Conservation (phyloP, 768 basidiomycete species). For the Mycena metata region DNA sequence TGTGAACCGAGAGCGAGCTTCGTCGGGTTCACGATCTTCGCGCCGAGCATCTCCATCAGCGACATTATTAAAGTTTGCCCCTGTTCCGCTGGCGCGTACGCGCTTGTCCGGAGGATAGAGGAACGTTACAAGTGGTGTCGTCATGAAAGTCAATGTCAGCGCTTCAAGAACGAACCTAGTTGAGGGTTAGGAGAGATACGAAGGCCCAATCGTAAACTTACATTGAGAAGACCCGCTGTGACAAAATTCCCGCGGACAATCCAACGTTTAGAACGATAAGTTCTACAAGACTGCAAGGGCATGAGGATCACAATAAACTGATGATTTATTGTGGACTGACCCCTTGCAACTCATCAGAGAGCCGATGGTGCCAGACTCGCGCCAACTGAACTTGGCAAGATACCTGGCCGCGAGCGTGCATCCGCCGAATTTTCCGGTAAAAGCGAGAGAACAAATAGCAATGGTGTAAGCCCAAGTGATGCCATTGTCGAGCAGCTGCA, state of each 20-base stretch:
- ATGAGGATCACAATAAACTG: neutral
- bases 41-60: slow-evolving; percentile 49
- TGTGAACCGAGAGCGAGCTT: slow-evolving; percentile 74
- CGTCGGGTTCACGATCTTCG: slow-evolving; percentile 38
- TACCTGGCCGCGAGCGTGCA: slow-evolving; percentile 79
- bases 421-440: slow-evolving; percentile 90
- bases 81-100: slow-evolving; percentile 60
- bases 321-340: slow-evolving; percentile 51
- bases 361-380: slow-evolving; percentile 89
- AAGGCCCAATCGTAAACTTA: neutral
- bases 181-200: too few species aligned
- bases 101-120: slow-evolving; percentile 79
- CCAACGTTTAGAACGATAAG: slow-evolving; percentile 98
- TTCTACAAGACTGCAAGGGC: slow-evolving; percentile 77
- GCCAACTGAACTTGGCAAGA: slow-evolving; percentile 79
- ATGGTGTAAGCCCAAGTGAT: slow-evolving; percentile 92
- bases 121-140: slow-evolving; percentile 78
- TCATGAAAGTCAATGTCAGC: slow-evolving; percentile 86
- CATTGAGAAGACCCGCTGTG: slow-evolving; percentile 87
- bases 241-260: slow-evolving; percentile 82
- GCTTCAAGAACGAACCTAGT: slow-evolving; percentile 83
- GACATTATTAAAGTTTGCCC: slow-evolving; percentile 63
- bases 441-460: slow-evolving; percentile 83
- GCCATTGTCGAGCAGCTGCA: slow-evolving; percentile 85
- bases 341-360: slow-evolving; percentile 97